A percentile compares a stretch with the other conserved stretches of the same genome.
These are phyloP conservation scores for Ambrosia trifida DNA, from an alignment of 129 eudicot species.

Conservation along the genomic window DNA sequence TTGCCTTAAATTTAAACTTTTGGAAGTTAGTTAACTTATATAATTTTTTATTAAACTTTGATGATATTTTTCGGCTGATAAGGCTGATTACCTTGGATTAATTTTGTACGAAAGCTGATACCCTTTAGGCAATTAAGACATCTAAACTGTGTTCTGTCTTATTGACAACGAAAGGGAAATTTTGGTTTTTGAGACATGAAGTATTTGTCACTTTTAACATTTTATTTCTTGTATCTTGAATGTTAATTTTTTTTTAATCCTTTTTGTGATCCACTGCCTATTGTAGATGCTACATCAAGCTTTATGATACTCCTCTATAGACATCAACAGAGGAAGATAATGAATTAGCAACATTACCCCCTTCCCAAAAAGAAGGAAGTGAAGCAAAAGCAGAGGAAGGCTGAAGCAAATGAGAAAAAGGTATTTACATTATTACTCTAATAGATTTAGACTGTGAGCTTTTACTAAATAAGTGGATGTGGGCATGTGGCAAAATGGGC, in stretches of 20 bases:
- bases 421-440: no score
- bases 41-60: background rate
- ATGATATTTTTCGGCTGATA: background rate
- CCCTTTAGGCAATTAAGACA: background rate
- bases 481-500: no score
- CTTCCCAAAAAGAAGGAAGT: no score
- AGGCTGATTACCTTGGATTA: background rate
- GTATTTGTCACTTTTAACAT: background rate
- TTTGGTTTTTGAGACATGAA: background rate
- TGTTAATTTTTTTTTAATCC: background rate
- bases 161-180: background rate
- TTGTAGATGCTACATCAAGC: slow-evolving; percentile 83
- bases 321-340: slow-evolving; percentile 84
- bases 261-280: slow-evolving; percentile 3
- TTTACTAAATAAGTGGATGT: no score
- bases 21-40: background rate
- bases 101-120: background rate
- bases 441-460: no score
- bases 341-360: no score
- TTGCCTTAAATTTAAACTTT: background rate
- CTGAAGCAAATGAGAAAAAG: no score
- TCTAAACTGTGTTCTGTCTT: background rate
- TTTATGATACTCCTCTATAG: slow-evolving; percentile 88
- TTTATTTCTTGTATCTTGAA: slow-evolving; percentile 3
- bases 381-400: no score